Conservation (phyloP, 164 flowering plant species). For the Annona cherimola region DNA sequence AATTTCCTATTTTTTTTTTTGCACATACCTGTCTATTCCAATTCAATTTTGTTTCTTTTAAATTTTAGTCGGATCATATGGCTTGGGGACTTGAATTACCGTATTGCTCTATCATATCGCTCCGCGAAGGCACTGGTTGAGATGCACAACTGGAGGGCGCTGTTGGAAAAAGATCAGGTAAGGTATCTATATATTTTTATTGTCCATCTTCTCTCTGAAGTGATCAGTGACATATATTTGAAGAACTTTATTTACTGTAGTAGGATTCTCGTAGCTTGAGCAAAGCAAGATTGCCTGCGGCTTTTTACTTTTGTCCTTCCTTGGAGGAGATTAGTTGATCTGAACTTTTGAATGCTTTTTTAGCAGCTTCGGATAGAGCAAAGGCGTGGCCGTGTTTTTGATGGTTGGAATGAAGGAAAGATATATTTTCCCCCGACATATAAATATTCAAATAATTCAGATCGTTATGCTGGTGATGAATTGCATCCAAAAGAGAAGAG, state of each 20-base stretch:
- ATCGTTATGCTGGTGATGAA: slow-evolving; percentile 86
- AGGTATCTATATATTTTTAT: slow-evolving; percentile 10
- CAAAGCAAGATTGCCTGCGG: background rate
- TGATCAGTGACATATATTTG: background rate
- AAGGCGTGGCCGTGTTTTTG: slow-evolving; percentile 64
- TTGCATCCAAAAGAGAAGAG: slow-evolving; percentile 87
- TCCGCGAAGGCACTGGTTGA: slow-evolving; percentile 92
- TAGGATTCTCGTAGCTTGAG: background rate
- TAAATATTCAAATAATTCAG: slow-evolving; percentile 89
- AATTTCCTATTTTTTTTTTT: background rate
- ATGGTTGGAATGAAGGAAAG: slow-evolving; percentile 81
- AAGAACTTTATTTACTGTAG: background rate
- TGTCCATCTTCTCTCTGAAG: background rate
- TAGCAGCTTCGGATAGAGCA: slow-evolving; percentile 75
- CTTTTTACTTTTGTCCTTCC: background rate
- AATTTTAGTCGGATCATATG: slow-evolving; percentile 77
- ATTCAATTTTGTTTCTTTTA: slow-evolving; percentile 3
- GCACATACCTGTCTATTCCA: background rate
- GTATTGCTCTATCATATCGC: slow-evolving; percentile 86
- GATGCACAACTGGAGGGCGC: slow-evolving; percentile 89
- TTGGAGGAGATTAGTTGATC: slow-evolving; percentile 7
- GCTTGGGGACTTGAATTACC: slow-evolving; percentile 96
- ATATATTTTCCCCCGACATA: slow-evolving; percentile 94
- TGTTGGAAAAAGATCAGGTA: slow-evolving; percentile 94
- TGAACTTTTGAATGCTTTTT: slow-evolving; percentile 7